Evolutionary conservation across 164 flowering plant species (phyloP).

Genomic region (Piper betle): DNA sequence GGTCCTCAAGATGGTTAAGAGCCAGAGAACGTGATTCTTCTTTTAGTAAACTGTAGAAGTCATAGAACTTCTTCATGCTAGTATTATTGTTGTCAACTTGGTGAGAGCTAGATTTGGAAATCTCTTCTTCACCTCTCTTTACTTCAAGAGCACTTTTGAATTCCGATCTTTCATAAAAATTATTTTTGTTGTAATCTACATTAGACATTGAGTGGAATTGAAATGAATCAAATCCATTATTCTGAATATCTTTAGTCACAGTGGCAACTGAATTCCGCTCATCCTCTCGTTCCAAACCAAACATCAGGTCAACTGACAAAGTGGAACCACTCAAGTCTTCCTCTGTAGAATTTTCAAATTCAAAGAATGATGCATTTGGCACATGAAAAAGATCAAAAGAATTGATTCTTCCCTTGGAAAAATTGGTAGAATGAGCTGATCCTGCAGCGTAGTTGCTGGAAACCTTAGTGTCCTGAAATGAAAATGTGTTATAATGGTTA

Average conservation of each 20-base stretch:
- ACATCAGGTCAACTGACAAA: conserved; percentile 23
- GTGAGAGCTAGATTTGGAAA: conserved; percentile 1
- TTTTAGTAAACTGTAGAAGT: conserved; percentile 47
- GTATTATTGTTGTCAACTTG: conserved; percentile 5
- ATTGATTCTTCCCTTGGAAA: conserved; percentile 23
- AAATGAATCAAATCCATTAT: conserved; percentile 13
- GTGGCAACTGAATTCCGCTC: conserved; percentile 17
- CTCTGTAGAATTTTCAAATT: conserved; percentile 7
- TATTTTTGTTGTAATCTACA: conserved; percentile 11
- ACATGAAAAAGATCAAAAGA: conserved; percentile 16
- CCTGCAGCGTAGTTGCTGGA: conserved; percentile 13
- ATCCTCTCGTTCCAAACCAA: conserved; percentile 21
- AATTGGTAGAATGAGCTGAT: conserved; percentile 31
- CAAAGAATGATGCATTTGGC: conserved; percentile 15
- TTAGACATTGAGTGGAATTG: conserved; percentile 9
- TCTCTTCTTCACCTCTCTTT: conserved; percentile 8
- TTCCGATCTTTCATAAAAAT: conserved; percentile 22
- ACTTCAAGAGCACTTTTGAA: conserved; percentile 29
- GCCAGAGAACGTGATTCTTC: conserved; percentile 28
- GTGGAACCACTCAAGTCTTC: conserved; percentile 13
- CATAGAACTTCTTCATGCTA: conserved; percentile 22
- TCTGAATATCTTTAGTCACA: conserved; percentile 7
- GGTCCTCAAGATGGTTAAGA: conserved; percentile 33
- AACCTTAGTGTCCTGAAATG: conserved; percentile 1
- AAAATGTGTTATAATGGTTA: not conserved